Evolutionary conservation across 176 grass and related monocot genomes (phyloP).

Genomic region (Alopecurus myosuroides): DNA sequence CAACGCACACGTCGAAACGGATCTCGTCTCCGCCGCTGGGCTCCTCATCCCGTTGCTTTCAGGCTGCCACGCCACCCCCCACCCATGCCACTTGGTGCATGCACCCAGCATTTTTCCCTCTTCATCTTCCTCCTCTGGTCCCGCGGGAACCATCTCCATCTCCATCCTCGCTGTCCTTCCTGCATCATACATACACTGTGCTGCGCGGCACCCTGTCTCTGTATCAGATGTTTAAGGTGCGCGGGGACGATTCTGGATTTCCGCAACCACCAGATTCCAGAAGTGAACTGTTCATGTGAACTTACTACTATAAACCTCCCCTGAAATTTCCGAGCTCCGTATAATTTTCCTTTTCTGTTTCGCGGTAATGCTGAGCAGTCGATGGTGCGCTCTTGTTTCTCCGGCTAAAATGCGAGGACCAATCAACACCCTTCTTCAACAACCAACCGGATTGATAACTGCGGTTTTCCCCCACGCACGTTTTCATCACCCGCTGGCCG

Average conservation of each 20-base stretch:
- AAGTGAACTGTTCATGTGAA: not conserved
- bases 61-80: not conserved
- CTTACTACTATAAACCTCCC: not conserved
- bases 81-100: not conserved
- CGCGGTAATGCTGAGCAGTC: not conserved
- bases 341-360: too few species aligned
- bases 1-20: not conserved
- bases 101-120: not conserved
- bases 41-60: slow-evolving; percentile 1
- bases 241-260: not conserved
- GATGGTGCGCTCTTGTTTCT: not conserved
- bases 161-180: not conserved
- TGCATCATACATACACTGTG: not conserved
- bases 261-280: not conserved
- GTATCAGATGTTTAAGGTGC: not conserved
- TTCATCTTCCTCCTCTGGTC: not conserved
- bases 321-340: not conserved
- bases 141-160: too few species aligned
- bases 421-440: not conserved
- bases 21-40: not conserved
- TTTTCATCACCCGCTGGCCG: not conserved
- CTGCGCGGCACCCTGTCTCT: not conserved
- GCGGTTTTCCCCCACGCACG: not conserved
- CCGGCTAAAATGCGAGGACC: not conserved
- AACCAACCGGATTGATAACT: not conserved